Base-by-base conservation (phyloP, 73 alveolate genomes). In the Symbiodinium natans region DNA sequence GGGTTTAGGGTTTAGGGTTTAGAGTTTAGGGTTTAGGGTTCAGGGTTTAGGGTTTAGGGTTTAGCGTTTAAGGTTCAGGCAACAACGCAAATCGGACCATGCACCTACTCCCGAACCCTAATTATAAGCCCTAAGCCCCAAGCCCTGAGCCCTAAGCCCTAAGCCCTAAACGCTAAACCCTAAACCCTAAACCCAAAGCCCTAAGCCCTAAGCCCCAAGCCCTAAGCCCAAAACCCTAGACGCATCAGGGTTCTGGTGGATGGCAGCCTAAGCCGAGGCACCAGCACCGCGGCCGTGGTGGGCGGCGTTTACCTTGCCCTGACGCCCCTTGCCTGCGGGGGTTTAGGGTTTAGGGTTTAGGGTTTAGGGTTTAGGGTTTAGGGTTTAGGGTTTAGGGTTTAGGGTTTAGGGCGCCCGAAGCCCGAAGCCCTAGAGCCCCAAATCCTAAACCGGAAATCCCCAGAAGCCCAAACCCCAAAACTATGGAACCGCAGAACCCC, bases 261-360 rank as follows among this genome's bases (percentile, higher is more conserved):
- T 21, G 25, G 25, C 59, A 13, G 59, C 25, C 25, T 33, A 1
- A 5, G 29, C 27, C 85, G 46, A 88, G 95, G 95, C 71, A 88
- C 97, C 71, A 90, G 97, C 52, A 38, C 97, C 19, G 97, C 97
- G 77, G 97, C 97, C 29, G 52, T 90, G 75, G 54, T 43, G 88
- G 77, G 97, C 77, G 97, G 97, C 39, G 97, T 90, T 38, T 90
- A 90, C 97, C 77, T 90, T 68, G 31, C 10, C 17, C 40, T 90
- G 77, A 38, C 97, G 75, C 31, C 34, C 77, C 34, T 63, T 6
- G 77, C 77, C 38, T 23, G 77, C 77, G 59, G 6, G 59, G 59
- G 59, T 46, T 6, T 9, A 46, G 59, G 6, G 21, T 46, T 6
- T 13, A 6, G 77, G 74, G 74, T 56, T 9, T 56, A 56, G 77